phyloP scores from a whole-genome alignment of 352 stramenopile species.

The Pythium sp. region DNA sequence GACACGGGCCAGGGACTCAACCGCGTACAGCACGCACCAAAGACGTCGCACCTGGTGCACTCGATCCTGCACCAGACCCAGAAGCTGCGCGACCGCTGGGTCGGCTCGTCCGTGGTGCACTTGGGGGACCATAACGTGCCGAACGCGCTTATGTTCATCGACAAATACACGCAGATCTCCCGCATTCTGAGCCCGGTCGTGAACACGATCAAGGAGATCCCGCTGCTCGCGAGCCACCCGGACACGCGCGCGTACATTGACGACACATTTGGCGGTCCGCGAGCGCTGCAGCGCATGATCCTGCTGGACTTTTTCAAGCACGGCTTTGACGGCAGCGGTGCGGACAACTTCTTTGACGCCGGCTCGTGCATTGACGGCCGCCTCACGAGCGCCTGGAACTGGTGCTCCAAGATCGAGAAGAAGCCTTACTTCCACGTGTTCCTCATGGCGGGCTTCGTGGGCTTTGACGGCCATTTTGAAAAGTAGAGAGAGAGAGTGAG shows the following conservation, averaged over 20 bases:
- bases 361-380: slow-evolving; percentile 91
- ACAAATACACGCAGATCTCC: slow-evolving; percentile 93
- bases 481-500: slow-evolving; percentile 36
- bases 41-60: slow-evolving; percentile 56
- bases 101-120: slow-evolving; percentile 91
- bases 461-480: slow-evolving; percentile 92
- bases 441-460: slow-evolving; percentile 89
- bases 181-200: slow-evolving; percentile 64
- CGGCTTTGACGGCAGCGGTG: slow-evolving; percentile 90
- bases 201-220: slow-evolving; percentile 55
- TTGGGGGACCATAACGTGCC: slow-evolving; percentile 94
- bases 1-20: slow-evolving; percentile 71
- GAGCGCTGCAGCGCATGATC: slow-evolving; percentile 78
- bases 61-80: slow-evolving; percentile 48
- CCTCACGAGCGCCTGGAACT: slow-evolving; percentile 92
- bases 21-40: slow-evolving; percentile 58
- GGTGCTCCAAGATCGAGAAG: slow-evolving; percentile 89
- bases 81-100: slow-evolving; percentile 51
- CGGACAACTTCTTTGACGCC: slow-evolving; percentile 84
- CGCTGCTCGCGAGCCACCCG: slow-evolving; percentile 31
- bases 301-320: slow-evolving; percentile 93
- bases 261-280: slow-evolving; percentile 58
- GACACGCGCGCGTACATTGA: slow-evolving; percentile 71
- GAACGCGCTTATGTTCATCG: slow-evolving; percentile 95
- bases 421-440: slow-evolving; percentile 92